Evolutionary conservation across 2,329 filamentous ascomycete species (phyloP), one percentile per base, ranked within the genome.

Genomic region (Neonectria sp.): DNA sequence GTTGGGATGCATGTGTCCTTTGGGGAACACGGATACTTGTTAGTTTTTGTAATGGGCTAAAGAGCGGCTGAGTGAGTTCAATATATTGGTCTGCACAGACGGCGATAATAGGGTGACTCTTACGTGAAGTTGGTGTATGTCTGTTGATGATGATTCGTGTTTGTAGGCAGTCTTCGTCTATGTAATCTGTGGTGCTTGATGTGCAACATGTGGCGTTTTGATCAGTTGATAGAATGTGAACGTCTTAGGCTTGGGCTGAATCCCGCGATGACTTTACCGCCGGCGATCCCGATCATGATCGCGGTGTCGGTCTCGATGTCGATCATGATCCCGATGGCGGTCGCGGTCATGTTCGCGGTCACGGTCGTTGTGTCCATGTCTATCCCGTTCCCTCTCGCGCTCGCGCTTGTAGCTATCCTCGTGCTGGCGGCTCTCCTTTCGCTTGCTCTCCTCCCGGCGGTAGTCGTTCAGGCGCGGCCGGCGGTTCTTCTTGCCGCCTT

Each of bases 401-500:
- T 83, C 81, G 31, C 81, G 76, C 67, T 86, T 87, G 69, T 88
- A 86, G 71, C 82, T 83, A 52, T 84, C 81, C 33, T 84, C 82
- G 5, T 80, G 71, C 52, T 81, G 77, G 60, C 81, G 78, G 46
- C 78, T 78, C 64, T 86, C 84, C 68, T 82, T 86, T 55, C 82
- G 79, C 68, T 81, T 83, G 40, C 80, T 82, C 70, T 83, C 80
- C 63, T 83, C 84, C 6, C 79, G 79, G 29, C 81, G 79, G 65
- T 89, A 89, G 55, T 89, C 86, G 27, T 86, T 81, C 13, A 89
- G 76, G 48, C 84, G 81, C 13, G 85, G 85, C 11, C 83, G 70
- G 56, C 82, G 72, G 40, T 64, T 77, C 71, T 83, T 85, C 75
- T 88, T 88, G 63, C 88, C 87, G 62, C 89, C 90, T 67, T 92